phyloP scores from a whole-genome alignment of 169 alveolate species.

The Eimeria praecox region DNA sequence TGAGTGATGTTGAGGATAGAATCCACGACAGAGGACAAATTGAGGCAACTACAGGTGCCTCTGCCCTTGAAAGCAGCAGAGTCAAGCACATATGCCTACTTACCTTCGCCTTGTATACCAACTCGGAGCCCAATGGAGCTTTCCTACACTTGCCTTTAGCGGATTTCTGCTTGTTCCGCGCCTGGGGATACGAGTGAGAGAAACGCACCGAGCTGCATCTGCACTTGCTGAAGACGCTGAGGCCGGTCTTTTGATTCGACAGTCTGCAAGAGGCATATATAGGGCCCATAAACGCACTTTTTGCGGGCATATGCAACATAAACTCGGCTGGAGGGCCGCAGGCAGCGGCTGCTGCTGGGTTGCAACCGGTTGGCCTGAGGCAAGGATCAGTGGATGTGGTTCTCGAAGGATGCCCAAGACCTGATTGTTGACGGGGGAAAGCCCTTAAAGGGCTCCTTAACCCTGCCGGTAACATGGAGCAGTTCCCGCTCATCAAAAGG shows the following conservation, averaged over 20 bases:
- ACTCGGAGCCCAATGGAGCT: background rate
- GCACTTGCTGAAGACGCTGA: background rate
- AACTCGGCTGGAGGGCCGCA: background rate
- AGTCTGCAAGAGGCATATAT: background rate
- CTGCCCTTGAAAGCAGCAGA: background rate
- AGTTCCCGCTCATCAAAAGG: background rate
- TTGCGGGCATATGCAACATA: background rate
- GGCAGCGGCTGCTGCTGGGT: background rate
- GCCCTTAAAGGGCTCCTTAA: background rate
- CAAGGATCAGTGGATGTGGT: background rate
- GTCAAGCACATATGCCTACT: background rate
- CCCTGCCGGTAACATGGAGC: background rate
- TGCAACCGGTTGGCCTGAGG: background rate
- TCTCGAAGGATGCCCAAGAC: background rate
- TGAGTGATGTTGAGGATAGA: background rate
- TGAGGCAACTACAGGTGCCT: background rate
- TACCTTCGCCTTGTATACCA: constrained; percentile 54
- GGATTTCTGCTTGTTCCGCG: background rate
- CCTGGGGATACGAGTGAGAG: background rate
- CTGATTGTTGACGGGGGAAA: background rate
- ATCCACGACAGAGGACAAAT: background rate
- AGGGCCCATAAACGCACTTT: background rate
- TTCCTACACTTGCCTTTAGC: background rate
- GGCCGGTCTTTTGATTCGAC: background rate
- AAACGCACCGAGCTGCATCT: background rate